phyloP scores from a whole-genome alignment of 305 asterid genomes.

The Lippia alba region DNA sequence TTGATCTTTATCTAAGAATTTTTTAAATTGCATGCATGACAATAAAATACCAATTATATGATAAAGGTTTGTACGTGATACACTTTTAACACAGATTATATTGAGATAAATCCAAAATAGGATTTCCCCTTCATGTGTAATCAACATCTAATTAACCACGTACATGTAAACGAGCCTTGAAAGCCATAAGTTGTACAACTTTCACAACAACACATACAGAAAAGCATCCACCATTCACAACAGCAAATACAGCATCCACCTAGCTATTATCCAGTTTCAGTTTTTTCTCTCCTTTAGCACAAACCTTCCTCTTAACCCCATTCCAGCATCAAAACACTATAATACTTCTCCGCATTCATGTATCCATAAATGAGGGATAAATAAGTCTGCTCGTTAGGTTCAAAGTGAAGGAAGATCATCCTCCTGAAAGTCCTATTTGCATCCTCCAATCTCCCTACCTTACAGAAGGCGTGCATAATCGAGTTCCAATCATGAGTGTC shows the following conservation, averaged over 20 bases:
- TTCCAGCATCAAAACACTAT: slow-evolving; percentile 87
- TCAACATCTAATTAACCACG: too few relatives aligned
- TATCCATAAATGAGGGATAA: slow-evolving; percentile 83
- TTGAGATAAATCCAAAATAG: too few relatives aligned
- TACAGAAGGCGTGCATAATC: slow-evolving; percentile 88
- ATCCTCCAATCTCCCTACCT: slow-evolving; percentile 84
- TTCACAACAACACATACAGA: too few relatives aligned
- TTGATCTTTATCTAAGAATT: too few relatives aligned
- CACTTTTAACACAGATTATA: too few relatives aligned
- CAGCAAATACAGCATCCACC: too few relatives aligned
- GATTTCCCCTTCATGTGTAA: too few relatives aligned
- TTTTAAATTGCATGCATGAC: too few relatives aligned
- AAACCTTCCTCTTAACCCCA: slow-evolving; percentile 75
- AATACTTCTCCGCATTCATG: slow-evolving; percentile 66
- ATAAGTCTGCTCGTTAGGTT: slow-evolving; percentile 90
- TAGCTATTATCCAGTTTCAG: slow-evolving; percentile 53
- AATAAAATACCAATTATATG: too few relatives aligned
- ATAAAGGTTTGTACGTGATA: too few relatives aligned
- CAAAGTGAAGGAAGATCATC: slow-evolving; percentile 81
- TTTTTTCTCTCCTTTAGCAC: slow-evolving; percentile 54
- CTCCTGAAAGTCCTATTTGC: slow-evolving; percentile 87
- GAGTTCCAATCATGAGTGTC: slow-evolving; percentile 97
- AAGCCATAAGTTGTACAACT: too few relatives aligned
- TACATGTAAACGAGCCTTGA: too few relatives aligned
- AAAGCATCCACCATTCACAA: slow-evolving; percentile 94